Evolutionary conservation across 192 early-diverging fungal genomes (phyloP), one percentile per base, ranked within the genome.

Genomic region (Linnemannia exigua): DNA sequence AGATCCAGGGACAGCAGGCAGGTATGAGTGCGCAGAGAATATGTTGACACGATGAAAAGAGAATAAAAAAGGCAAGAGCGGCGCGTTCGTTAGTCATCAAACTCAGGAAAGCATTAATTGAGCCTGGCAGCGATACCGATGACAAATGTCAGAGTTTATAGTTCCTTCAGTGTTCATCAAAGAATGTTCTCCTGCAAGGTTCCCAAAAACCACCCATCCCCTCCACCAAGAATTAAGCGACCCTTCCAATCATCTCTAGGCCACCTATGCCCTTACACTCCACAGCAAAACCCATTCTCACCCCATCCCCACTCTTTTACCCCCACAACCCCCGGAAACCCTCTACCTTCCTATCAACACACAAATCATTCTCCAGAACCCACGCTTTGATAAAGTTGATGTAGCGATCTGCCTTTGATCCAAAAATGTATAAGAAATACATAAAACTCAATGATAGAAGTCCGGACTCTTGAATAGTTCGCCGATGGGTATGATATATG

Each of bases 331-430:
- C 9, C 41, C 9, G 41, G 41, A 6, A 44, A 44, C 41, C 41
- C 41, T 9, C 41, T 9, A 44, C 3, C 41, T 9, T 6, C 41
- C 41, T 3, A 3, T 44, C 41, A 44, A 44, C 41, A 44, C 22
- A 37, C 22, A 37, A 50, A n/a, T 33, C 25, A 50, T 22, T 35
- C 11, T 12, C 67, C 17, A 22, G 36, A 9, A 20, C 25, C 22
- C 46, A 61, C 28, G n/a, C 63, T 66, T 28, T 36, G 51, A 36
- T 5, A 37, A 48, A 67, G 67, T 69, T 41, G 31, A 58, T 81
- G 79, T 81, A 33, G 70, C 70, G 67, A 82, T 72, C 80, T 44
- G 80, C 80, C 80, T 82, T 82, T 82, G 61, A 52, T 81, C 79
- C 35, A 73, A 74, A 72, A 71, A 47, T 67, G 73, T 31, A 63